Conservation (phyloP, 2,329 filamentous ascomycete genomes). For the Stagonosporopsis vannaccii region DNA sequence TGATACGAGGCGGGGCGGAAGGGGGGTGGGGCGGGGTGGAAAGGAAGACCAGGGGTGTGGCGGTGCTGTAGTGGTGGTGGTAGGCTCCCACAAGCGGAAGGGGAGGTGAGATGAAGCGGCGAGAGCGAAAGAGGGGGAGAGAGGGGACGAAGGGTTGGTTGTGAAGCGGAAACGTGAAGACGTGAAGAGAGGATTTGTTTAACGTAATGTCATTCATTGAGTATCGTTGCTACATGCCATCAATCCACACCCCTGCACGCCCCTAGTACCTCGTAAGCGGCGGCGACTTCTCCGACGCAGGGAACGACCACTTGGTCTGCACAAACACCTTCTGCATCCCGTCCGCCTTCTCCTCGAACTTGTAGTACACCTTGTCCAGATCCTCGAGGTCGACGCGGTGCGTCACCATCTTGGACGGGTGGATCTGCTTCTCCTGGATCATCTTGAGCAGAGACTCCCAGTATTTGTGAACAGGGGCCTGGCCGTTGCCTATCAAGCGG, state of each 20-base stretch:
- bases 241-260: background rate
- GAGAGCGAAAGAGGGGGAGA: too few relatives aligned
- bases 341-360: slow-evolving; percentile 75
- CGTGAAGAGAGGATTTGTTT: background rate
- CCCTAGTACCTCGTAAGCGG: slow-evolving; percentile 55
- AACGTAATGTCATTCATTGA: too few relatives aligned
- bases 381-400: slow-evolving; percentile 69
- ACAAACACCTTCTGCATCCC: slow-evolving; percentile 83
- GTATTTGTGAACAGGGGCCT: slow-evolving; percentile 80
- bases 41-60: too few relatives aligned
- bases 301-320: slow-evolving; percentile 64
- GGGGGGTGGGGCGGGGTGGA: too few relatives aligned
- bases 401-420: slow-evolving; percentile 81
- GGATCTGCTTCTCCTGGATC: slow-evolving; percentile 72
- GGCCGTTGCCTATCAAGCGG: slow-evolving; percentile 73
- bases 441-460: slow-evolving; percentile 77
- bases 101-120: too few relatives aligned
- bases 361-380: slow-evolving; percentile 60
- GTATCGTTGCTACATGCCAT: background rate
- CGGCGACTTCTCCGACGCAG: slow-evolving; percentile 60
- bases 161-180: too few relatives aligned
- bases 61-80: too few relatives aligned
- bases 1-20: too few relatives aligned
- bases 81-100: too few relatives aligned
- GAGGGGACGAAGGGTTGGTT: too few relatives aligned